These are phyloP conservation scores for Aspergillus sp. DNA, from an alignment of 2,329 filamentous ascomycete species.

Conservation along the genomic window DNA sequence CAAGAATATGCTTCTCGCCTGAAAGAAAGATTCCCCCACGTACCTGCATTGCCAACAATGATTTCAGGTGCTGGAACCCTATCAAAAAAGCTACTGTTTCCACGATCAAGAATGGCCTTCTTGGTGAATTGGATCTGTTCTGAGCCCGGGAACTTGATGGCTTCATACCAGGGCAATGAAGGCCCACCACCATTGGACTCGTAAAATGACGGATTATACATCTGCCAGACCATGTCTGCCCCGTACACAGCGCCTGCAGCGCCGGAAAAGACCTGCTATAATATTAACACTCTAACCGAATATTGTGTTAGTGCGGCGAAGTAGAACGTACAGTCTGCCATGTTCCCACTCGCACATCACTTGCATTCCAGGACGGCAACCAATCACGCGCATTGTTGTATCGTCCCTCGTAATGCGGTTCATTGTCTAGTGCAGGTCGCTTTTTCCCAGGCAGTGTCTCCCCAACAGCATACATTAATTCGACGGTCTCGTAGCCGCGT, in stretches of 20 bases:
- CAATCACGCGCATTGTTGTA: constrained; percentile 4
- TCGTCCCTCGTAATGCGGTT: constrained; percentile 9
- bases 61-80: constrained; percentile 7
- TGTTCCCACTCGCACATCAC: constrained; percentile 7
- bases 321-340: constrained; percentile 6
- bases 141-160: constrained; percentile 1
- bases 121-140: constrained; percentile 6
- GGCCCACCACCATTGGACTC: not conserved
- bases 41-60: constrained; percentile 3
- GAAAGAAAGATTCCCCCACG: too few relatives aligned
- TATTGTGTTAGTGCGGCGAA: not conserved
- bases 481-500: constrained; percentile 8
- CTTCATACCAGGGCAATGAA: not conserved
- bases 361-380: constrained; percentile 6
- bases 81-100: not conserved
- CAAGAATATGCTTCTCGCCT: too few relatives aligned
- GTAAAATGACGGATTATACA: not conserved
- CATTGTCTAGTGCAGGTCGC: constrained; percentile 8
- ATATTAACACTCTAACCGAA: not conserved
- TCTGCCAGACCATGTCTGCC: constrained; percentile 2
- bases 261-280: constrained; percentile 7
- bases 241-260: constrained; percentile 7
- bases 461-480: constrained; percentile 8
- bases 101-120: constrained; percentile 6
- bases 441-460: not conserved